Evolutionary conservation across 495 filamentous ascomycete genomes (phyloP), one percentile per base, ranked within the genome.

Genomic region (Polyplosphaeria fusca): DNA sequence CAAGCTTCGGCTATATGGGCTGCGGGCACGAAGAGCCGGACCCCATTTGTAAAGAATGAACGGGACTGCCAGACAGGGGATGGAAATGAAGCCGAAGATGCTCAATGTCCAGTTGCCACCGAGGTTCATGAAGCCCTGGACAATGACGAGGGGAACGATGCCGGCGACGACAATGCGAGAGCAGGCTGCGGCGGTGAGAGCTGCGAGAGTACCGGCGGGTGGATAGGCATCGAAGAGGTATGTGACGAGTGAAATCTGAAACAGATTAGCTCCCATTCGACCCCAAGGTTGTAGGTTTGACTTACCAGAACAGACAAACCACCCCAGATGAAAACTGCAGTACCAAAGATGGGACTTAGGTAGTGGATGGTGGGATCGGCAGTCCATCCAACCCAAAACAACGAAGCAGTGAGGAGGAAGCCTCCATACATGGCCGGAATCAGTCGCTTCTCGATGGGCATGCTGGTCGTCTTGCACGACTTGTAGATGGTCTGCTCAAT

Each of bases 221-320:
- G 66, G 64, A 44, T 71, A 74, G 3, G 72, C 73, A 45, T 75
- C 73, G 63, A 75, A 74, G 48, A 75, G 64, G 44, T 75, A 75
- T 9, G 72, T 64, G 39, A 74, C 58, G 13, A 70, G 43, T 5
- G 69, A 70, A 23, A 71, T 73, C 64, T 70, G 18, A 30, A 28
- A n/a, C 45, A 9, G 4, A n/a, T n/a, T n/a, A n/a, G n/a, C 9
- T 32, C 7, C n/a, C n/a, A n/a, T n/a, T n/a, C n/a, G n/a, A n/a
- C n/a, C n/a, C n/a, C n/a, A n/a, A n/a, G n/a, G n/a, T n/a, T n/a
- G n/a, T n/a, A n/a, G n/a, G n/a, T n/a, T n/a, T 35, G 5, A 51
- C 58, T 43, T 50, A 65, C 58, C 5, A 68, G 53, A 38, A 70
- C 54, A 14, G 39, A 50, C 14, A 69, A 22, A 51, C 61, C 63